Conservation (phyloP, 805 yeast species). For the Metschnikowia peoriensis region DNA sequence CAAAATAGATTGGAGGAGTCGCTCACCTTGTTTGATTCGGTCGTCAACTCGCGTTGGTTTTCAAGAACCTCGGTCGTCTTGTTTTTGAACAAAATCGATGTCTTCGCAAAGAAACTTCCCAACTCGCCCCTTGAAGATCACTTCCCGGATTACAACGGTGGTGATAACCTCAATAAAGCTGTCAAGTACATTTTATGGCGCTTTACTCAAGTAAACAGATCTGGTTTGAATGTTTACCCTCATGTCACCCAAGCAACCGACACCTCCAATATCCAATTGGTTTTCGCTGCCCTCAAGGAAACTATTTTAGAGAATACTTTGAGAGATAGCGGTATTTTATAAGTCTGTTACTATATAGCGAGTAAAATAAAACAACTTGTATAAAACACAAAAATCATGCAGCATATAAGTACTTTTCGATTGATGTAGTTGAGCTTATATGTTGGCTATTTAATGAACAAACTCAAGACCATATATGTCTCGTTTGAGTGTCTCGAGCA, state of each 20-base stretch:
- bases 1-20: constrained; percentile 43
- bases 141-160: constrained; percentile 91
- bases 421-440: too few relatives aligned
- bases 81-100: constrained; percentile 86
- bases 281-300: constrained; percentile 80
- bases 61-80: constrained; percentile 80
- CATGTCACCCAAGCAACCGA: constrained; percentile 95
- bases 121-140: constrained; percentile 76
- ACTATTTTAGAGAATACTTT: constrained; percentile 74
- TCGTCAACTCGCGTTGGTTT: constrained; percentile 92
- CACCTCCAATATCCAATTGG: constrained; percentile 82
- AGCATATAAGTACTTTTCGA: too few relatives aligned
- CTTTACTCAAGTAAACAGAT: constrained; percentile 78
- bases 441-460: too few relatives aligned
- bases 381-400: not conserved
- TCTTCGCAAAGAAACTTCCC: constrained; percentile 81
- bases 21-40: constrained; percentile 80
- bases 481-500: too few relatives aligned
- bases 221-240: constrained; percentile 79
- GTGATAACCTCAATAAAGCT: constrained; percentile 84
- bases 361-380: not conserved
- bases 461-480: too few relatives aligned
- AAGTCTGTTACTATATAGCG: not conserved
- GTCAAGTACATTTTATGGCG: constrained; percentile 91
- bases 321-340: constrained; percentile 72